These are phyloP conservation scores for Phytophthora aleatoria DNA, from an alignment of 352 stramenopile species.

Conservation along the genomic window DNA sequence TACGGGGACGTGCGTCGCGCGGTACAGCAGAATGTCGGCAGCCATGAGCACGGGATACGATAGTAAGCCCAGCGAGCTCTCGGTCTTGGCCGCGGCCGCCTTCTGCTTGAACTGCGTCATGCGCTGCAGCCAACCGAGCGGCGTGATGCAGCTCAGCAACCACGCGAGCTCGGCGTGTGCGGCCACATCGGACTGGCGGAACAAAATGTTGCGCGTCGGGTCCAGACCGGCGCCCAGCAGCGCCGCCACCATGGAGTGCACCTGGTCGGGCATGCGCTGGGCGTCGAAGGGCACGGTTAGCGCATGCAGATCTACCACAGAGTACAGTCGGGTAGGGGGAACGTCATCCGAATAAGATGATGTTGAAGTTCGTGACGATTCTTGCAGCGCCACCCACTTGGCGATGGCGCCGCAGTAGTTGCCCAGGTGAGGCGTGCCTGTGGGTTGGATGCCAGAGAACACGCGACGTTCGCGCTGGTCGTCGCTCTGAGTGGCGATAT, in stretches of 20 bases:
- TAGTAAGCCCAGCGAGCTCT: conserved; percentile 93
- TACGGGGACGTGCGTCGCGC: conserved; percentile 96
- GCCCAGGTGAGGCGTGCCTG: conserved; percentile 97
- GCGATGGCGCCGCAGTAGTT: conserved; percentile 99
- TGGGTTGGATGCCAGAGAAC: conserved; percentile 98
- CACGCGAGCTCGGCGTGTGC: conserved; percentile 96
- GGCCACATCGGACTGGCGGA: conserved; percentile 80
- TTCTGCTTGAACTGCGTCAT: conserved; percentile 99
- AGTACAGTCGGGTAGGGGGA: conserved; percentile 47
- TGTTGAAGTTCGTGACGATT: conserved; percentile 22
- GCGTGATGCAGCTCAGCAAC: conserved; percentile 97
- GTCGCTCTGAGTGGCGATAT: conserved; percentile 5
- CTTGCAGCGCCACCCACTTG: conserved; percentile 97
- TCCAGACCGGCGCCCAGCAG: conserved; percentile 95
- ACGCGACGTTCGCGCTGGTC: conserved; percentile 75
- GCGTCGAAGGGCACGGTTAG: conserved; percentile 97
- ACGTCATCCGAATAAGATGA: conserved; percentile 11
- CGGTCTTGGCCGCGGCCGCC: conserved; percentile 73
- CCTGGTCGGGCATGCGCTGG: conserved; percentile 85
- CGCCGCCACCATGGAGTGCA: conserved; percentile 91
- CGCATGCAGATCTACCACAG: conserved; percentile 97
- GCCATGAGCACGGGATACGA: conserved; percentile 99
- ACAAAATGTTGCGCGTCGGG: conserved; percentile 70
- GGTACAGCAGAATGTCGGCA: conserved; percentile 99
- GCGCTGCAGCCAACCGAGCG: conserved; percentile 97